Base-by-base conservation (phyloP, 306 rosid genomes). In the Inga laurina region DNA sequence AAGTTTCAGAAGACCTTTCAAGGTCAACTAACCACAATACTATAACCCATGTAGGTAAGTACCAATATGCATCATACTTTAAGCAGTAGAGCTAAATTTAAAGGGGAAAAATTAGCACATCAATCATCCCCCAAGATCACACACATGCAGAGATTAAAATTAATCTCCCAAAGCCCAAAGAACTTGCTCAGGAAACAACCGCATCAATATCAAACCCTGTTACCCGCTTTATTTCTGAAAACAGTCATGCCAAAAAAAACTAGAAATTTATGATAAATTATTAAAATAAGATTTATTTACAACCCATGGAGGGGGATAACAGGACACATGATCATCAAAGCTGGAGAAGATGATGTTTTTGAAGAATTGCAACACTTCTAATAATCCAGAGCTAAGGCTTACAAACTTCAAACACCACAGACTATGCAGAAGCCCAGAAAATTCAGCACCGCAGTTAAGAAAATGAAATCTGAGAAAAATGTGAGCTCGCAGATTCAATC, bases 331-430 rank as follows among this genome's bases (percentile, higher is more conserved):
- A 76, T 75, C 61, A 69, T 37, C 64, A 69, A 67, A 37, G 7
- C 71, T 2, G 81, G 3, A 59, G 3, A 59, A 13, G n/a, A 68
- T 57, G 3, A 68, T 70, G 51, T 39, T 61, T 76, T 48, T 16
- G 64, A 59, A 71, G 76, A 59, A 84, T 80, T 37, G 21, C 7
- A 59, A 61, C 27, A 49, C 18, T 62, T 71, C 22, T 7, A 79
- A 59, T 43, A 72, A 49, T 51, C 41, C 68, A 80, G 2, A 72
- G 71, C 54, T 8, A n/a, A 15, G 32, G 61, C 32, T 9, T 48
- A 27, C 44, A 74, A 51, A 22, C 13, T 12, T 24, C 24, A 72
- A 46, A 46, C 39, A 7, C 54, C 22, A 13, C 12, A 51, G 19
- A 71, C 24, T 10, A 70, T 35, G 37, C 37, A 35, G 3, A 35